Evolutionary conservation across 352 stramenopile species (phyloP).

Genomic region (Pythium utonaiense): DNA sequence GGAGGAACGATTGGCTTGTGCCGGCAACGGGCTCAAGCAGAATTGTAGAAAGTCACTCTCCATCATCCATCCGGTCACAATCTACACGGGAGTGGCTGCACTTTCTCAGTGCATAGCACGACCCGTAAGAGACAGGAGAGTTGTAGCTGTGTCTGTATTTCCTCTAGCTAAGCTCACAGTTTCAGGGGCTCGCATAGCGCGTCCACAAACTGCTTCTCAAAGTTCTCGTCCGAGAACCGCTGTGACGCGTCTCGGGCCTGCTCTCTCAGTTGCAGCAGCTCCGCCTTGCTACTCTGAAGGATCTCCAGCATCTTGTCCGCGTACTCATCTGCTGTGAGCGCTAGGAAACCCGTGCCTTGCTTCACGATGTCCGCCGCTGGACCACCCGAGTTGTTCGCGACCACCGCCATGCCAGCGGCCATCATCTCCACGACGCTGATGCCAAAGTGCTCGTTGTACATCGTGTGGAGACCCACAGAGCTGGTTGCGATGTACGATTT

Average conservation of each 20-base stretch:
- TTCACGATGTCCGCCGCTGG: conserved; percentile 93
- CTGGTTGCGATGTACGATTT: conserved; percentile 82
- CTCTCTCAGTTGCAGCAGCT: conserved; percentile 38
- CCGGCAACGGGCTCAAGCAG: no score
- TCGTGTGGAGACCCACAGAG: conserved; percentile 97
- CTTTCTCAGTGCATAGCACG: no score
- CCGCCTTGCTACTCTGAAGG: conserved; percentile 32
- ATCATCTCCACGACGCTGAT: conserved; percentile 99
- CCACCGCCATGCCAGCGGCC: conserved; percentile 92
- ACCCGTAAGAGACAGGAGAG: no score
- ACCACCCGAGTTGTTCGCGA: conserved; percentile 98
- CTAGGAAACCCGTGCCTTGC: conserved; percentile 74
- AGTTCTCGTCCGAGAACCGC: conserved; percentile 74
- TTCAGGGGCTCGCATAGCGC: conserved; percentile 18
- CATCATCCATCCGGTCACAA: no score
- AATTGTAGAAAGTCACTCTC: no score
- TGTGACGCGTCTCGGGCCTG: conserved; percentile 42
- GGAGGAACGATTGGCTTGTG: no score
- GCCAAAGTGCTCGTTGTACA: conserved; percentile 99
- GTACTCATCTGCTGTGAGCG: conserved; percentile 87
- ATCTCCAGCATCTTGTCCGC: conserved; percentile 71
- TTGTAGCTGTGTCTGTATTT: not conserved
- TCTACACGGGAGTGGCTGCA: no score
- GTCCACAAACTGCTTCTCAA: conserved; percentile 58
- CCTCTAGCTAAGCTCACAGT: not conserved